A percentile compares a stretch with the other conserved stretches of the same genome.
Conservation (phyloP, 805 yeast genomes). For the Metschnikowia reukaufii region DNA sequence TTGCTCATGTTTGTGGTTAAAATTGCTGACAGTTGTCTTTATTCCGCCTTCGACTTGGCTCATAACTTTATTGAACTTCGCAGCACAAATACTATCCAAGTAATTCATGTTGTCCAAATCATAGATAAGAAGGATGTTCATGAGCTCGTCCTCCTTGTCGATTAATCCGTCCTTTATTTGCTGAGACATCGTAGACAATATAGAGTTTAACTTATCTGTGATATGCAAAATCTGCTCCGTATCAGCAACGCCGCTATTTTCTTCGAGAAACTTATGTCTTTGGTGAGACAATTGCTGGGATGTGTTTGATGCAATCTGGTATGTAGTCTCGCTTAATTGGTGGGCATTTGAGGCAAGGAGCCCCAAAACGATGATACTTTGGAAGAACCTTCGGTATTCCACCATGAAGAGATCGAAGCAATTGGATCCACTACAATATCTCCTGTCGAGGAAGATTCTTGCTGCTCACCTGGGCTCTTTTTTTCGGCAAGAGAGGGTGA, state of each 20-base stretch:
- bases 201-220: constrained; percentile 31
- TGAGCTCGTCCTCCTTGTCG: constrained; percentile 50
- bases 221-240: constrained; percentile 31
- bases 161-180: constrained; percentile 53
- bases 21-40: constrained; percentile 56
- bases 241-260: constrained; percentile 21
- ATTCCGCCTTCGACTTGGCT: constrained; percentile 79
- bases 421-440: constrained; percentile 52
- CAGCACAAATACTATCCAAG: constrained; percentile 48
- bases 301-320: constrained; percentile 48
- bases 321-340: constrained; percentile 49
- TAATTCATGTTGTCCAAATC: constrained; percentile 57
- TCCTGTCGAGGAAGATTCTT: not conserved
- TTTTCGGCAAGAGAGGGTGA: not conserved
- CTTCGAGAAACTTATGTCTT: constrained; percentile 36
- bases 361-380: constrained; percentile 70
- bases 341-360: constrained; percentile 56
- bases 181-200: constrained; percentile 39
- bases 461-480: not conserved
- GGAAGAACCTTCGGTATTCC: constrained; percentile 67
- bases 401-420: constrained; percentile 68
- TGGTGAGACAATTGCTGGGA: constrained; percentile 42
- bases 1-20: constrained; percentile 34
- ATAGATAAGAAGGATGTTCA: constrained; percentile 52
- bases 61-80: constrained; percentile 62